Conservation (phyloP, 306 rosid genomes). For the Ormosia emarginata region DNA sequence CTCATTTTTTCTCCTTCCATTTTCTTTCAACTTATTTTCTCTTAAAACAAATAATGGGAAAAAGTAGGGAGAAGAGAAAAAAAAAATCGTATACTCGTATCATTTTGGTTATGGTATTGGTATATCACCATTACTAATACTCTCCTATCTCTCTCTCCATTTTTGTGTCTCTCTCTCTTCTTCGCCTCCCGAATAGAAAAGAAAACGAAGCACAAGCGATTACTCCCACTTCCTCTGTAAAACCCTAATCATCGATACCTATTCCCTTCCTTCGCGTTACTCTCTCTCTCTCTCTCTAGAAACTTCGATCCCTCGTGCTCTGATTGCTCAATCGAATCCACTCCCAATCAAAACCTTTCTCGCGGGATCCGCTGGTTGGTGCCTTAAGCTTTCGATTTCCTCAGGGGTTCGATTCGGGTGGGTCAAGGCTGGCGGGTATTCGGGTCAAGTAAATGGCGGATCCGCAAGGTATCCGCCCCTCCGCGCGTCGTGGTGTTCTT, state of each 20-base stretch:
- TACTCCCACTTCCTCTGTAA: conserved; percentile 52
- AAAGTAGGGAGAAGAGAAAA: too few species aligned
- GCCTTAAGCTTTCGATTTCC: not conserved
- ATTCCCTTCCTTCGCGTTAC: not conserved
- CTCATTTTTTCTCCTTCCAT: too few species aligned
- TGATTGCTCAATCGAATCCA: conserved; percentile 24
- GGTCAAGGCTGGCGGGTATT: conserved; percentile 72
- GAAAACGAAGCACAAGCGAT: conserved; percentile 24
- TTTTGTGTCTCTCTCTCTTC: too few species aligned
- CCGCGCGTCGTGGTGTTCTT: not conserved
- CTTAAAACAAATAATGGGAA: too few species aligned
- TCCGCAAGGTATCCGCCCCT: conserved; percentile 71
- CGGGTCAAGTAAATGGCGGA: conserved; percentile 77
- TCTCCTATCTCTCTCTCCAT: too few species aligned
- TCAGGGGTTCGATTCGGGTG: conserved; percentile 20
- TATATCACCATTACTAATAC: too few species aligned
- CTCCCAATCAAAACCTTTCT: not conserved
- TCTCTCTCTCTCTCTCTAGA: not conserved
- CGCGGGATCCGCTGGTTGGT: conserved; percentile 40
- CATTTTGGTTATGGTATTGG: too few species aligned
- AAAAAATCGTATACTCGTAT: too few species aligned
- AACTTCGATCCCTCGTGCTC: conserved; percentile 34
- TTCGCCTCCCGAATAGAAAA: not conserved
- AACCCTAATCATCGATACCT: conserved; percentile 70
- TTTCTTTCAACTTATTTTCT: too few species aligned